A percentile compares a stretch with the other conserved stretches of the same genome.
Conservation (phyloP, 805 yeast genomes). For the Metschnikowia orientalis region DNA sequence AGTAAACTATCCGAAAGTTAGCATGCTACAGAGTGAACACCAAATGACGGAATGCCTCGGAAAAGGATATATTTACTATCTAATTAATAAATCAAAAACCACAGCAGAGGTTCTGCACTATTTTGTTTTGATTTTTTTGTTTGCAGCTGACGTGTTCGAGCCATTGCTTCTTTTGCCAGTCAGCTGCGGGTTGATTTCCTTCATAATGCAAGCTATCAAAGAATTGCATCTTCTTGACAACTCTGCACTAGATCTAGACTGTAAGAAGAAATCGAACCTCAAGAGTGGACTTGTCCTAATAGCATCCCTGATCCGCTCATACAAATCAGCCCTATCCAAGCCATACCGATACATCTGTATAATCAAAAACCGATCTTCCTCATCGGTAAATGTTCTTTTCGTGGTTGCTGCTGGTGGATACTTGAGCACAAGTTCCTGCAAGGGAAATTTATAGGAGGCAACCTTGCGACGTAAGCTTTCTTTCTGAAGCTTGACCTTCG, state of each 20-base stretch:
- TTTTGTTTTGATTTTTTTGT: slow-evolving; percentile 3
- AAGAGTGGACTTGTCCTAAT: slow-evolving; percentile 73
- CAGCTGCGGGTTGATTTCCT: slow-evolving; percentile 43
- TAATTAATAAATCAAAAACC: no score
- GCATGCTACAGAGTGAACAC: no score
- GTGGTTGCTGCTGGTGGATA: slow-evolving; percentile 68
- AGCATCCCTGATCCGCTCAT: slow-evolving; percentile 72
- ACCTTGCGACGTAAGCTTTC: slow-evolving; percentile 77
- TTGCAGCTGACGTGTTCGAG: not conserved
- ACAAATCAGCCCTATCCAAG: slow-evolving; percentile 69
- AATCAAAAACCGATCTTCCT: slow-evolving; percentile 84
- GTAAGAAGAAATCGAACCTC: slow-evolving; percentile 83
- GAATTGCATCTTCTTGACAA: slow-evolving; percentile 78
- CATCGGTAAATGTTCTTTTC: slow-evolving; percentile 68
- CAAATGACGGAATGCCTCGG: no score
- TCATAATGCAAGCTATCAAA: slow-evolving; percentile 65
- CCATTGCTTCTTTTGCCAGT: slow-evolving; percentile 1
- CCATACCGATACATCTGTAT: slow-evolving; percentile 80
- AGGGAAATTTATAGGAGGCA: slow-evolving; percentile 65
- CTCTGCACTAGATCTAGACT: slow-evolving; percentile 73
- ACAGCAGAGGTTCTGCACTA: no score
- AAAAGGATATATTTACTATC: no score
- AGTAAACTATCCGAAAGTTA: no score
- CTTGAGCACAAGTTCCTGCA: slow-evolving; percentile 69
- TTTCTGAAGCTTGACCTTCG: slow-evolving; percentile 61